Evolutionary conservation across 257 asterid genomes (phyloP), one percentile per base, ranked within the genome.

Genomic region (Solanum megistacrolobum): DNA sequence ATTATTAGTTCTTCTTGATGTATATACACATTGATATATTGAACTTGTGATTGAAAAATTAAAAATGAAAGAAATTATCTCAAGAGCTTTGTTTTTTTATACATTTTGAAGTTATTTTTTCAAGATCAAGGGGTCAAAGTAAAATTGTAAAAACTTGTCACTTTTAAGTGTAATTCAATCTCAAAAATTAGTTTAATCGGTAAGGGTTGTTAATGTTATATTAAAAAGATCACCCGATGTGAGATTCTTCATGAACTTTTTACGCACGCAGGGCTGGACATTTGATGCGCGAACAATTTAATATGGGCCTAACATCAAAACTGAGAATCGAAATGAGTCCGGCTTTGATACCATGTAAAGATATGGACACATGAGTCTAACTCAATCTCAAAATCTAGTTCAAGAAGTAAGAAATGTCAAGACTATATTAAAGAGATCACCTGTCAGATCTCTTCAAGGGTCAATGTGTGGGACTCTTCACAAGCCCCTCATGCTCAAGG

Each of bases 271-370:
- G 23, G 21, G 9, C 21, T 8, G 12, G 12, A 58, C 1, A 62
- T 23, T 4, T 25, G 32, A n/a, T n/a, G 32, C 7, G 18, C 2
- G 72, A 23, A n/a, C 8, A 65, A 65, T 25, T 62, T 11, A 25
- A 25, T 65, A 65, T 12, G 3, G 32, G 2, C 5, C 0, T 5
- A 23, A n/a, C 16, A 25, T 25, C 0, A 0, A 65, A 65, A 65
- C 25, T 11, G 9, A 11, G 16, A 65, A 25, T 65, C 0, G 13
- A 2, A 21, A 60, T 60, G 4, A 9, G 29, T 60, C 3, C 1
- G 2, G 3, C 6, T 9, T 11, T 60, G 29, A 60, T 60, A 60
- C 6, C 29, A 60, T 60, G 11, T 12, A 25, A 62, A 62, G 34
- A 25, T 11, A 65, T 27, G 9, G 1, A 25, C 18, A 5, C 9